Conservation (phyloP, 2,329 filamentous ascomycete genomes). For the Colletotrichum sp. region DNA sequence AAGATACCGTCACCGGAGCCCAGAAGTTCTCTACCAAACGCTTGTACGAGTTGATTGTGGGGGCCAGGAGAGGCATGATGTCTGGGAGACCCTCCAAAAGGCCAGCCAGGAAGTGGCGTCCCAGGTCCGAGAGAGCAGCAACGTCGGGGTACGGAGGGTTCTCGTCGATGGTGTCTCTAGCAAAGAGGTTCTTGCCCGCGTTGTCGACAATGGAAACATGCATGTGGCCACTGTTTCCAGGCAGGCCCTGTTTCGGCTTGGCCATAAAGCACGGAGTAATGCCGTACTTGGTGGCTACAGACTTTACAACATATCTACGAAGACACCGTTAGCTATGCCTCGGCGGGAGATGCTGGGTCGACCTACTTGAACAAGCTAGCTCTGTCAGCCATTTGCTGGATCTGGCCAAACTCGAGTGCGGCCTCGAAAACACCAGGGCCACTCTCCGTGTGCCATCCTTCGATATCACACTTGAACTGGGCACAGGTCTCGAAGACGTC, state of each 20-base stretch:
- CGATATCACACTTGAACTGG: slow-evolving; percentile 80
- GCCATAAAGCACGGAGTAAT: slow-evolving; percentile 99
- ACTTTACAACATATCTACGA: slow-evolving; percentile 80
- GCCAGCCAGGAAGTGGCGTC: slow-evolving; percentile 91
- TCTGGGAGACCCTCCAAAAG: slow-evolving; percentile 88
- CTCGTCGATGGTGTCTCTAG: slow-evolving; percentile 69
- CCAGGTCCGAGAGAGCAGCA: slow-evolving; percentile 81
- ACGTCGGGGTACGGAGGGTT: slow-evolving; percentile 78
- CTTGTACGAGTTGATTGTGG: slow-evolving; percentile 98
- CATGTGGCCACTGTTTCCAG: slow-evolving; percentile 95
- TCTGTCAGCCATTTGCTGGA: slow-evolving; percentile 88
- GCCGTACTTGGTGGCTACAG: slow-evolving; percentile 82
- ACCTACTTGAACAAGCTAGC: slow-evolving; percentile 86
- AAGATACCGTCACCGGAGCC: slow-evolving; percentile 96
- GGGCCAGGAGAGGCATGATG: slow-evolving; percentile 93
- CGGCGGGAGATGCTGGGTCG: not conserved
- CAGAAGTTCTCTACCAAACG: slow-evolving; percentile 98
- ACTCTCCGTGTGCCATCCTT: slow-evolving; percentile 95
- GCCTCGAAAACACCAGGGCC: slow-evolving; percentile 96
- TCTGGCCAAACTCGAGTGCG: slow-evolving; percentile 88
- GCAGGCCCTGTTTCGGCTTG: slow-evolving; percentile 88
- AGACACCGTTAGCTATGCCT: not conserved
- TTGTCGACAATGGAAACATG: slow-evolving; percentile 87
- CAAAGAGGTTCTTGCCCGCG: slow-evolving; percentile 84
- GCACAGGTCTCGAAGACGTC: slow-evolving; percentile 82